Percentiles rank a stretch among this genome's conserved stretches.
phyloP scores from a whole-genome alignment of 2,329 filamentous ascomycete species.

The Curvularia lunata region DNA sequence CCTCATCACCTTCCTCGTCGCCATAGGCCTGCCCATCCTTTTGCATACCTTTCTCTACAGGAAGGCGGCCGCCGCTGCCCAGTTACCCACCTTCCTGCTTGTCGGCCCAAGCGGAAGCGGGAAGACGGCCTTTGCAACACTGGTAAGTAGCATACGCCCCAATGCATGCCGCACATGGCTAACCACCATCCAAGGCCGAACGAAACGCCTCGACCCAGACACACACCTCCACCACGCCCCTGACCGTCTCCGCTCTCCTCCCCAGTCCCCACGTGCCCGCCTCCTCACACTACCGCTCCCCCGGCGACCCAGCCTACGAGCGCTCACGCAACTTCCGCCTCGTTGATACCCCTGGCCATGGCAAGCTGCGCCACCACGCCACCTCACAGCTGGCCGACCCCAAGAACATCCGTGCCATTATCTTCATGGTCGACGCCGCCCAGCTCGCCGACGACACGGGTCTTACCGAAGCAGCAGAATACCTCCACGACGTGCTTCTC shows the following conservation, averaged over 20 bases:
- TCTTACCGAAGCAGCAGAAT: conserved; percentile 76
- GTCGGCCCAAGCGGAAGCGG: conserved; percentile 81
- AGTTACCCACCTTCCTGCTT: conserved; percentile 77
- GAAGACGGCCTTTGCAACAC: conserved; percentile 86
- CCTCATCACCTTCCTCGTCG: conserved; percentile 71
- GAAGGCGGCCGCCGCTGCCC: conserved; percentile 66
- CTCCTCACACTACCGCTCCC: conserved; percentile 69
- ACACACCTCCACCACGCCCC: conserved; percentile 54
- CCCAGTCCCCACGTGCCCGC: conserved; percentile 62
- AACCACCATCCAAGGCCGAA: conserved; percentile 51
- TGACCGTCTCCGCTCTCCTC: conserved; percentile 66
- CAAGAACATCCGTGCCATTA: conserved; percentile 68
- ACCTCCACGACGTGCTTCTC: conserved; percentile 89
- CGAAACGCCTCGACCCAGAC: conserved; percentile 62
- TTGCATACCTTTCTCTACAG: conserved; percentile 78
- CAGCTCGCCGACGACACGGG: conserved; percentile 51
- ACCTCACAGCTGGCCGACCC: conserved; percentile 59
- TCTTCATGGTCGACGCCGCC: conserved; percentile 90
- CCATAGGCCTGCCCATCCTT: conserved; percentile 75
- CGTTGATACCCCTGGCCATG: conserved; percentile 91
- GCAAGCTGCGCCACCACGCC: conserved; percentile 81
- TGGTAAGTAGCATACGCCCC: conserved; percentile 52
- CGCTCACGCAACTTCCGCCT: conserved; percentile 72
- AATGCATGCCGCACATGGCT: background rate
- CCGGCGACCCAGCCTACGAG: conserved; percentile 65